Evolutionary conservation across 2,329 filamentous ascomycete species (phyloP).

Genomic region (Teratosphaeria nubilosa): DNA sequence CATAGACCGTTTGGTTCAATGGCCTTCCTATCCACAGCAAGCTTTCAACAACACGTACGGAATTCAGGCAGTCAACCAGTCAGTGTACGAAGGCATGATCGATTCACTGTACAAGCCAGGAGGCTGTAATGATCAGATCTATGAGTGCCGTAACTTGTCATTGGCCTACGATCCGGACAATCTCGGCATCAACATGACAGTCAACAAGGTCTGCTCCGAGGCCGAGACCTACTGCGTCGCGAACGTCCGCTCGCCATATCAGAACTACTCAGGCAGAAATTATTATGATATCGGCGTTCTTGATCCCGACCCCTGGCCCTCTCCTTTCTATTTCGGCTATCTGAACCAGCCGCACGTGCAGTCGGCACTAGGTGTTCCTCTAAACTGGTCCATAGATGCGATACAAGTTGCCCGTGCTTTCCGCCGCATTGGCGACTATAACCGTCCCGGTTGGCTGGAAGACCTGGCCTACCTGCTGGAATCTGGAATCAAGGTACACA

Average conservation of each 20-base stretch:
- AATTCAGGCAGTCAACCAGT: conserved; percentile 44
- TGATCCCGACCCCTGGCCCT: conserved; percentile 14
- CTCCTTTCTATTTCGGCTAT: conserved; percentile 27
- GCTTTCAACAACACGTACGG: conserved; percentile 56
- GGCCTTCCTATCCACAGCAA: conserved; percentile 45
- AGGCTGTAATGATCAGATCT: conserved; percentile 43
- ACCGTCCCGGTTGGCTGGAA: conserved; percentile 11
- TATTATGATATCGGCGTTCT: conserved; percentile 16
- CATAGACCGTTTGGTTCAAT: conserved; percentile 52
- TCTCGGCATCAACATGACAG: conserved; percentile 26
- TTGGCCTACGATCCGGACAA: conserved; percentile 41
- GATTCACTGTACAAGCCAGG: conserved; percentile 40
- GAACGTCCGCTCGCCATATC: conserved; percentile 9
- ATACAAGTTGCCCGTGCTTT: conserved; percentile 3
- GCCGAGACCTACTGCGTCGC: conserved; percentile 10
- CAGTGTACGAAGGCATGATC: conserved; percentile 24
- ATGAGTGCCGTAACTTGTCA: conserved; percentile 40
- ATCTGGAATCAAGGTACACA: conserved; percentile 14
- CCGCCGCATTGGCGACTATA: conserved; percentile 11
- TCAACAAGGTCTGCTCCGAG: conserved; percentile 32
- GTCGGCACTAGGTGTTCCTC: conserved; percentile 35
- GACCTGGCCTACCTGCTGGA: conserved; percentile 18
- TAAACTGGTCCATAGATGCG: conserved; percentile 33
- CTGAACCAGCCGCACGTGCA: conserved; percentile 37
- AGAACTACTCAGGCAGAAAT: conserved; percentile 5